Percentiles rank a stretch among this genome's conserved stretches.
Conservation (phyloP, 1,284 basidiomycete species). For the Ustilago tritici region DNA sequence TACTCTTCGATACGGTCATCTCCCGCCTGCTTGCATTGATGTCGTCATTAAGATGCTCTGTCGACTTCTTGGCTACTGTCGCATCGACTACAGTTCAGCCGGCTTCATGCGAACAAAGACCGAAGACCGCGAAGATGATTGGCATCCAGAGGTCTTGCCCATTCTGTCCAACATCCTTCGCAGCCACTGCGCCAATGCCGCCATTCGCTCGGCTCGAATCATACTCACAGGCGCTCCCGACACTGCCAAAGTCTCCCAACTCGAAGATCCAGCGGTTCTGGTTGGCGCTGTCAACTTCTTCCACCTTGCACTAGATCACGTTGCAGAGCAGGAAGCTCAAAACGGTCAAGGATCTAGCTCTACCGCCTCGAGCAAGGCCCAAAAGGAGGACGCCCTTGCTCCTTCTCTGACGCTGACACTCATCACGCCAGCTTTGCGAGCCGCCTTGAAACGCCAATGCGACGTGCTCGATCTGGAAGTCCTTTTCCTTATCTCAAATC, state of each 20-base stretch:
- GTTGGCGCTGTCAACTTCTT: constrained; percentile 65
- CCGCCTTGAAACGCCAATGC: constrained; percentile 58
- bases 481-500: constrained; percentile 58
- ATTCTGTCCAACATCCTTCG: constrained; percentile 62
- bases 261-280: constrained; percentile 57
- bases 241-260: constrained; percentile 1
- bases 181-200: constrained; percentile 65
- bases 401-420: constrained; percentile 57
- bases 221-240: constrained; percentile 33
- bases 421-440: constrained; percentile 60
- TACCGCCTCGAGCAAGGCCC: constrained; percentile 13
- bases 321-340: constrained; percentile 51
- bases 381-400: constrained; percentile 56
- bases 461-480: constrained; percentile 62
- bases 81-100: constrained; percentile 32
- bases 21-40: constrained; percentile 60
- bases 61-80: constrained; percentile 58
- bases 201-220: constrained; percentile 54
- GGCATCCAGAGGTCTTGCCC: constrained; percentile 42
- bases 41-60: constrained; percentile 59
- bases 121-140: constrained; percentile 34
- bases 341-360: constrained; percentile 23
- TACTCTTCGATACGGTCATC: constrained; percentile 60
- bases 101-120: constrained; percentile 34
- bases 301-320: constrained; percentile 51